These are phyloP conservation scores for Lentinula boryana DNA, from an alignment of 768 basidiomycete genomes.

Conservation along the genomic window DNA sequence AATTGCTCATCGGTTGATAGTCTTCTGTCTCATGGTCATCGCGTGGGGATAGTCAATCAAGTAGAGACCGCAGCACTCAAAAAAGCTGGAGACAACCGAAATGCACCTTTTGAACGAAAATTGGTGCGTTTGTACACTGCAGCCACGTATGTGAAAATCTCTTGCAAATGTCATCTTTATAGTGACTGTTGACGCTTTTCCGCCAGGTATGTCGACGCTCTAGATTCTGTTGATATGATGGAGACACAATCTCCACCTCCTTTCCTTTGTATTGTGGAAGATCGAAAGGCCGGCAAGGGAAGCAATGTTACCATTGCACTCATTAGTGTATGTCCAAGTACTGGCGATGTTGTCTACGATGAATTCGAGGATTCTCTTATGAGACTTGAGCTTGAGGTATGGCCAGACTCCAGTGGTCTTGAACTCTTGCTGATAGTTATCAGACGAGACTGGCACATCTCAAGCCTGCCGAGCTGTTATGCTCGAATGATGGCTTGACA, in stretches of 20 bases:
- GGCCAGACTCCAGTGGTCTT: conserved; percentile 5
- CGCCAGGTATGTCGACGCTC: conserved; percentile 72
- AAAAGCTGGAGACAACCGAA: conserved; percentile 72
- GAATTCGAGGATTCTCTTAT: conserved; percentile 81
- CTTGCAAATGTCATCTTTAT: conserved; percentile 3
- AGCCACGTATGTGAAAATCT: conserved; percentile 58
- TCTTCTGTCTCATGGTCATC: conserved; percentile 70
- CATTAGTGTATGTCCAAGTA: conserved; percentile 76
- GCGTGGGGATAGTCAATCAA: conserved; percentile 81
- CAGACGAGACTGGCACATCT: conserved; percentile 87
- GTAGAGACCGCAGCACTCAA: conserved; percentile 87
- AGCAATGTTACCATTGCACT: conserved; percentile 55
- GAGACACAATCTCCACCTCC: conserved; percentile 55
- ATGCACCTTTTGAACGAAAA: conserved; percentile 65
- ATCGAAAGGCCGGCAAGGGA: conserved; percentile 26
- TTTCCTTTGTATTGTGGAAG: conserved; percentile 71
- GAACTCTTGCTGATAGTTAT: neutral
- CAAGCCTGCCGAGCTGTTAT: conserved; percentile 74
- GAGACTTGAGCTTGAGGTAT: conserved; percentile 85
- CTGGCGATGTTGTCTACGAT: conserved; percentile 93
- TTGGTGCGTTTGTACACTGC: conserved; percentile 80
- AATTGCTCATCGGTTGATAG: conserved; percentile 26
- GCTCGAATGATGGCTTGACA: conserved; percentile 56
- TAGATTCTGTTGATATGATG: conserved; percentile 61
- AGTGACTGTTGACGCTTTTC: neutral